Evolutionary conservation across 1,284 basidiomycete genomes (phyloP).

Genomic region (Pterulicium gracile): DNA sequence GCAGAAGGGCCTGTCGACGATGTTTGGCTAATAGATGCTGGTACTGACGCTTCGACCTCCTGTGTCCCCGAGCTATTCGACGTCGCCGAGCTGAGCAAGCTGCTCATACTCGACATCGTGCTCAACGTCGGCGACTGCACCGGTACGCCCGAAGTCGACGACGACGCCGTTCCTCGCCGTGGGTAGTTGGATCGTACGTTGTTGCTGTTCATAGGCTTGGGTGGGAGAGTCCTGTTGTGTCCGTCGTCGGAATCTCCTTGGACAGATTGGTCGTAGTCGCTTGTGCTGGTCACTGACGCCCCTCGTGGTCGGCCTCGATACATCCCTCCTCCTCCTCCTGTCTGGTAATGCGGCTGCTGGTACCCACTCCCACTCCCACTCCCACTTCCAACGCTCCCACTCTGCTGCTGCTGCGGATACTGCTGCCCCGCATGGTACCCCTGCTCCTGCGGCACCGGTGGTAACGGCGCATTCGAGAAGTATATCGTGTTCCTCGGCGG

Average conservation of each 20-base stretch:
- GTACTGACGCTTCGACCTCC: neutral
- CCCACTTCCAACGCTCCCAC: too few relatives aligned
- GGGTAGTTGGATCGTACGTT: neutral
- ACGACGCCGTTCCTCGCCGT: conserved; percentile 26
- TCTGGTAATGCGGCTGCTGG: neutral
- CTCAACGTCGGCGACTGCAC: conserved; percentile 20
- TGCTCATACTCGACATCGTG: conserved; percentile 30
- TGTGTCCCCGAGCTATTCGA: conserved; percentile 21
- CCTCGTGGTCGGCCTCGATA: conserved; percentile 7
- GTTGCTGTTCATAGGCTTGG: neutral
- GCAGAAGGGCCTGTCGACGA: neutral
- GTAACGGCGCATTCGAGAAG: neutral
- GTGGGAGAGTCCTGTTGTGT: neutral
- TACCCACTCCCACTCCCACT: too few relatives aligned
- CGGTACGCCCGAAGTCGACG: neutral
- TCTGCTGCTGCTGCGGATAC: conserved; percentile 15
- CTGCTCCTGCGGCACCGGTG: neutral
- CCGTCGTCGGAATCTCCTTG: conserved; percentile 45
- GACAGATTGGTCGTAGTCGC: conserved; percentile 27
- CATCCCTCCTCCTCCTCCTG: conserved; percentile 18
- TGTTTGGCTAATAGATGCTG: neutral
- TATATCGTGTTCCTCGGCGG: neutral
- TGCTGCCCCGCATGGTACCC: conserved; percentile 2
- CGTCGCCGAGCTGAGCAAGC: conserved; percentile 21
- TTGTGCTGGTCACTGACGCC: conserved; percentile 16